These are phyloP conservation scores for Naganishia friedmannii DNA, from an alignment of 768 basidiomycete species.

Conservation along the genomic window DNA sequence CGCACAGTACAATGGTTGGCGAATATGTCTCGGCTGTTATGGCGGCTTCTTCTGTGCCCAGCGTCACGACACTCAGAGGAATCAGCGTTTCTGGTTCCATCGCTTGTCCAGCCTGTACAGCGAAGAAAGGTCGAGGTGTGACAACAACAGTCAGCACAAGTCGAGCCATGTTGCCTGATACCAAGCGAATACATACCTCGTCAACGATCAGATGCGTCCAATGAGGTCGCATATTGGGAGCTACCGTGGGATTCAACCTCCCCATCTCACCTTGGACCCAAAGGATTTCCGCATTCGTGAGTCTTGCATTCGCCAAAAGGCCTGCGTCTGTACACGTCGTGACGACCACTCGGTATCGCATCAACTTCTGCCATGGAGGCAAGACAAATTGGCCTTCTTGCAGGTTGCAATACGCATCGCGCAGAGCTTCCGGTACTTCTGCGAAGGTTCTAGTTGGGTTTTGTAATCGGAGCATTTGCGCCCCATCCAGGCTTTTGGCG, in stretches of 20 bases:
- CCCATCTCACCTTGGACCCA: slow-evolving; percentile 34
- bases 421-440: slow-evolving; percentile 46
- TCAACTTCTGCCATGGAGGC: slow-evolving; percentile 32
- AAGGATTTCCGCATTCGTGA: slow-evolving; percentile 44
- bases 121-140: background rate
- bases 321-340: slow-evolving; percentile 45
- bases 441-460: slow-evolving; percentile 48
- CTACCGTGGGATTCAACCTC: slow-evolving; percentile 32
- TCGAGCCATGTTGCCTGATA: too few species aligned
- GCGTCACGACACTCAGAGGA: slow-evolving; percentile 44
- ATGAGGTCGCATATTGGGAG: slow-evolving; percentile 34
- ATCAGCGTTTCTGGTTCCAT: slow-evolving; percentile 49
- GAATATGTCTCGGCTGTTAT: background rate
- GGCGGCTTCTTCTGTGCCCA: slow-evolving; percentile 19
- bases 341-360: slow-evolving; percentile 48
- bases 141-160: too few species aligned
- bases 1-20: slow-evolving; percentile 48
- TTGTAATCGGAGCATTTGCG: slow-evolving; percentile 48
- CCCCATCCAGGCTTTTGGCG: slow-evolving; percentile 29
- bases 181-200: slow-evolving; percentile 39
- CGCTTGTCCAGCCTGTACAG: slow-evolving; percentile 49
- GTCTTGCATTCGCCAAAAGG: slow-evolving; percentile 41
- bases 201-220: slow-evolving; percentile 53
- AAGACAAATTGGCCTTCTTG: slow-evolving; percentile 11
- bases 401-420: slow-evolving; percentile 40